Percentiles rank a stretch among this genome's conserved stretches.
Conservation (phyloP, 306 rosid genomes). For the Ziziphus jujuba region DNA sequence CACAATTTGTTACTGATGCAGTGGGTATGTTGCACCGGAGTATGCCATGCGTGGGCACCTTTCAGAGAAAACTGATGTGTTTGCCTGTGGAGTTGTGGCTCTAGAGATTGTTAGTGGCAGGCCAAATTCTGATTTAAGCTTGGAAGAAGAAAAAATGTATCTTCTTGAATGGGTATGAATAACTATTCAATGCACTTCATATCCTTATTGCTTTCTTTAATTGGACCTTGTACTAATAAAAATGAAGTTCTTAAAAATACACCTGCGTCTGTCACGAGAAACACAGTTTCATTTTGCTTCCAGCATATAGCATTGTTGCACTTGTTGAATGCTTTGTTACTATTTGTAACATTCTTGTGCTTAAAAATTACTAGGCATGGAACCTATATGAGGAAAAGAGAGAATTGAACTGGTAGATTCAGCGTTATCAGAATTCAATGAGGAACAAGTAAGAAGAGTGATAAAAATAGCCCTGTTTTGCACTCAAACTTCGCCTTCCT, state of each 20-base stretch:
- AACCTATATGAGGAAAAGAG: conserved; percentile 48
- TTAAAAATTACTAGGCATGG: conserved; percentile 54
- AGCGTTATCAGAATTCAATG: conserved; percentile 32
- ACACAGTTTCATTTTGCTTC: neutral
- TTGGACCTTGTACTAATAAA: too few species aligned
- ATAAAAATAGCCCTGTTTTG: conserved; percentile 54
- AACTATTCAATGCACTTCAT: neutral
- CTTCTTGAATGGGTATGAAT: conserved; percentile 73
- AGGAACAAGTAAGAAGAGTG: conserved; percentile 48
- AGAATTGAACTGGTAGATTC: conserved; percentile 49
- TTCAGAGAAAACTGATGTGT: conserved; percentile 71
- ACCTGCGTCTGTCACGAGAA: too few species aligned
- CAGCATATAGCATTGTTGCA: too few species aligned
- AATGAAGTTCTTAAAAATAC: too few species aligned
- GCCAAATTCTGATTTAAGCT: conserved; percentile 55
- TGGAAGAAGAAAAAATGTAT: conserved; percentile 55
- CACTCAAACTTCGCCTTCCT: conserved; percentile 61
- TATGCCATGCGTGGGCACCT: conserved; percentile 80
- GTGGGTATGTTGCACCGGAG: conserved; percentile 79
- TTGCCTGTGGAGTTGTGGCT: conserved; percentile 78
- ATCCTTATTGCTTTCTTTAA: neutral
- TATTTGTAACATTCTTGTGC: neutral
- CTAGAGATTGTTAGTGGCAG: conserved; percentile 68
- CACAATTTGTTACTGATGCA: conserved; percentile 24
- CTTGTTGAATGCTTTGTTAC: too few species aligned